A percentile compares a stretch with the other conserved stretches of the same genome.
Evolutionary conservation across 1,284 basidiomycete species (phyloP).

Genomic region (Wolfiporia cocos): DNA sequence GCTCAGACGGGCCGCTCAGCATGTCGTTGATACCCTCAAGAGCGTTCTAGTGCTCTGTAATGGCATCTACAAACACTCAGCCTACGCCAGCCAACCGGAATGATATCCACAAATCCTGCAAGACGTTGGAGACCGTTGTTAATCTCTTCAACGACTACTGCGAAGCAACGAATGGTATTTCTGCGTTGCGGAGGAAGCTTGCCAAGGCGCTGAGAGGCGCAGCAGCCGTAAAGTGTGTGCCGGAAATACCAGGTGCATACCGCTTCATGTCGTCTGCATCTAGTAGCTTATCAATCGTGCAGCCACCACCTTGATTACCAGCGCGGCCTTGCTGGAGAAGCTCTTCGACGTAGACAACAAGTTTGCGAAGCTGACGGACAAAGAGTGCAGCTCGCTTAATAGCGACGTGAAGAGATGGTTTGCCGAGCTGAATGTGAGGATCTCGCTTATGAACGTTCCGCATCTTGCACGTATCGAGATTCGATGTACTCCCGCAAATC

Average conservation of each 20-base stretch:
- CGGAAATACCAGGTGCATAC: conserved; percentile 50
- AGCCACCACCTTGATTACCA: conserved; percentile 63
- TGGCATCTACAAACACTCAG: conserved; percentile 7
- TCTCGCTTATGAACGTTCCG: no score
- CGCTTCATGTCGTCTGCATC: not conserved
- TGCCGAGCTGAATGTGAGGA: conserved; percentile 68
- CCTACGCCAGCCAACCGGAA: conserved; percentile 40
- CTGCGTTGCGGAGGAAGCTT: conserved; percentile 66
- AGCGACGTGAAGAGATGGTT: conserved; percentile 77
- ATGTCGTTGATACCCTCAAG: no score
- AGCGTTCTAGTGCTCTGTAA: no score
- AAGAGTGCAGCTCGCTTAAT: conserved; percentile 61
- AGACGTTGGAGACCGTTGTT: conserved; percentile 62
- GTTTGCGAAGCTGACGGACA: conserved; percentile 68
- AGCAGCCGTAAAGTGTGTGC: conserved; percentile 51
- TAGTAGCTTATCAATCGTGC: conserved; percentile 1
- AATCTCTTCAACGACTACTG: conserved; percentile 67
- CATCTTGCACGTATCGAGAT: no score
- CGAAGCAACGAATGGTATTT: conserved; percentile 58
- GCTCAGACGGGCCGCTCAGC: no score
- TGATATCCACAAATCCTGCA: conserved; percentile 76
- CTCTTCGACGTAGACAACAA: conserved; percentile 65
- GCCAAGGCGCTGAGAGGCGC: conserved; percentile 62
- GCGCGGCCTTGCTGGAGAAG: conserved; percentile 60
- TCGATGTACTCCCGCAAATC: no score